phyloP scores from a whole-genome alignment of 176 grass and related monocot genomes.

The Oryza glumipatula region DNA sequence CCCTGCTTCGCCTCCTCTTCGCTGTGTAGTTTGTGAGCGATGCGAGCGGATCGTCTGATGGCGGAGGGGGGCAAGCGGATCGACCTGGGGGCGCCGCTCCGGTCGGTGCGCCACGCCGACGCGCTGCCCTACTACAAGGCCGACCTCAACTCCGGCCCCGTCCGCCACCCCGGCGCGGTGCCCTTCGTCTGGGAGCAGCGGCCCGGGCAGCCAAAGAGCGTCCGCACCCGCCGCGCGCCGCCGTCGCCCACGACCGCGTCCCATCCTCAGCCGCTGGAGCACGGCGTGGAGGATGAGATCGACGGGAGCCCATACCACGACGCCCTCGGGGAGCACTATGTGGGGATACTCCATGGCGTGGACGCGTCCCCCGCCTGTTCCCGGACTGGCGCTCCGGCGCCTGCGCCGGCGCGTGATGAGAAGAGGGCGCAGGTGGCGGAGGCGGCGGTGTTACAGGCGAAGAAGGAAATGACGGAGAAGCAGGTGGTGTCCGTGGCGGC shows the following conservation, averaged over 20 bases:
- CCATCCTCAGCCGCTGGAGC: slow-evolving; percentile 23
- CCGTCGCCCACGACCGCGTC: not conserved
- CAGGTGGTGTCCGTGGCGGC: slow-evolving; percentile 10
- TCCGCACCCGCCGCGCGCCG: slow-evolving; percentile 34
- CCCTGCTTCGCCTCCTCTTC: too few species aligned
- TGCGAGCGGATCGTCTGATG: slow-evolving; percentile 43
- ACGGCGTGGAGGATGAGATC: slow-evolving; percentile 29
- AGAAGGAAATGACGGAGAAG: slow-evolving; percentile 18
- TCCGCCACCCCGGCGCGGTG: slow-evolving; percentile 70
- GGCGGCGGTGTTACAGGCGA: not conserved
- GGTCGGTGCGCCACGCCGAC: slow-evolving; percentile 33
- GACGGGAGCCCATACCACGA: slow-evolving; percentile 39
- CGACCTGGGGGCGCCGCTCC: slow-evolving; percentile 70
- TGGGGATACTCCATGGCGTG: not conserved
- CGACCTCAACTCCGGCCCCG: slow-evolving; percentile 71
- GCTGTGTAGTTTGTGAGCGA: slow-evolving; percentile 1
- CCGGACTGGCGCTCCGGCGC: not conserved
- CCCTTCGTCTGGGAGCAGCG: slow-evolving; percentile 90
- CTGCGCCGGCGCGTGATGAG: slow-evolving; percentile 19
- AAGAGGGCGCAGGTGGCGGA: not conserved
- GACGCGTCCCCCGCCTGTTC: not conserved
- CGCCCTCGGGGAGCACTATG: slow-evolving; percentile 21
- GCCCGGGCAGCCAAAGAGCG: slow-evolving; percentile 82
- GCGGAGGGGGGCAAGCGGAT: slow-evolving; percentile 53
- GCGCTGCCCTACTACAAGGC: slow-evolving; percentile 51